These are phyloP conservation scores for Paecilomyces niveus DNA, from an alignment of 2,329 filamentous ascomycete species.

Conservation along the genomic window DNA sequence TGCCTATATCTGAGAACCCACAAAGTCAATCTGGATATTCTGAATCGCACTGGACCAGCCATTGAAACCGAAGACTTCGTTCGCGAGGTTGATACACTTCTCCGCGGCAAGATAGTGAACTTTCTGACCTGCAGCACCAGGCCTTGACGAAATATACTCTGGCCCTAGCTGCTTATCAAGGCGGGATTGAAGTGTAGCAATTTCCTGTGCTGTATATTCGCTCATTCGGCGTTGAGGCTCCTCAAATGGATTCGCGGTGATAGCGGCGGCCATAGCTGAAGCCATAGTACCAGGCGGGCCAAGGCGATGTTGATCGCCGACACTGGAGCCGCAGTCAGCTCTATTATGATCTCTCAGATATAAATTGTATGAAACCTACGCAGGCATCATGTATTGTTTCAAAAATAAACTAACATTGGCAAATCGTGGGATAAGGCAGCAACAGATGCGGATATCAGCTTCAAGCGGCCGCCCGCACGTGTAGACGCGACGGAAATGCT, in stretches of 20 bases:
- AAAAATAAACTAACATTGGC: slow-evolving; percentile 1
- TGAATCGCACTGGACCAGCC: slow-evolving; percentile 96
- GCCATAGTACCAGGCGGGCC: slow-evolving; percentile 33
- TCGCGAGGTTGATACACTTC: slow-evolving; percentile 91
- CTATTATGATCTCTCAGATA: slow-evolving; percentile 1
- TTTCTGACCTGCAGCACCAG: slow-evolving; percentile 74
- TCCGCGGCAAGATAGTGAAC: slow-evolving; percentile 94
- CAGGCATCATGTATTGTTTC: slow-evolving; percentile 35
- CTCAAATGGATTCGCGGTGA: slow-evolving; percentile 69
- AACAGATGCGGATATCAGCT: slow-evolving; percentile 4
- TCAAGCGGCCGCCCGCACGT: slow-evolving; percentile 5
- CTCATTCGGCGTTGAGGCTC: slow-evolving; percentile 61
- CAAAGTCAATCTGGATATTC: slow-evolving; percentile 90
- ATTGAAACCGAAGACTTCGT: slow-evolving; percentile 94
- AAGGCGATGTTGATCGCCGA: slow-evolving; percentile 60
- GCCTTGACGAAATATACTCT: slow-evolving; percentile 84
- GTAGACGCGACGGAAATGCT: slow-evolving; percentile 14
- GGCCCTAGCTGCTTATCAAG: slow-evolving; percentile 91
- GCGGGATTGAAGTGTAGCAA: slow-evolving; percentile 76
- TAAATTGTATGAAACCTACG: slow-evolving; percentile 27
- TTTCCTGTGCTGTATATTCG: slow-evolving; percentile 82
- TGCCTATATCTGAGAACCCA: slow-evolving; percentile 24
- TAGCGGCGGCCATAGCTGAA: slow-evolving; percentile 19
- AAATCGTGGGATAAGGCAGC: slow-evolving; percentile 2
- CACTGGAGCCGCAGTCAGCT: slow-evolving; percentile 37